phyloP scores from a whole-genome alignment of 116 monocot species.

The Cymodocea nodosa region DNA sequence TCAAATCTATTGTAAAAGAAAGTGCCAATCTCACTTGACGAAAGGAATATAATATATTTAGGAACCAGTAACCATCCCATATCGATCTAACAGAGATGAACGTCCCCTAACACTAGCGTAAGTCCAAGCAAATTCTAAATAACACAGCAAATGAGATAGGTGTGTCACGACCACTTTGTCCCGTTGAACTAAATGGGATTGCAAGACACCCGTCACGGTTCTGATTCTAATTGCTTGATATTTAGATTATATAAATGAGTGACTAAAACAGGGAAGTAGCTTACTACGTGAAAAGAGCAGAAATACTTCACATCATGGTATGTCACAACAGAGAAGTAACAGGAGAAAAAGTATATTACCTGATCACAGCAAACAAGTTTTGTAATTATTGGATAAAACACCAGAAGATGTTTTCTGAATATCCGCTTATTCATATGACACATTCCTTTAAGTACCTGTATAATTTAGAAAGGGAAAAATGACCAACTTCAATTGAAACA shows the following conservation, averaged over 20 bases:
- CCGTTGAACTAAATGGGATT: too few species aligned
- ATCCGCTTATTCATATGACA: constrained; percentile 62
- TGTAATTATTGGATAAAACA: constrained; percentile 87
- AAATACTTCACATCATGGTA: background rate
- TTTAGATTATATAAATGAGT: background rate
- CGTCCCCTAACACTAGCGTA: too few species aligned
- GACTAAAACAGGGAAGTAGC: background rate
- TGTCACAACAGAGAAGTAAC: background rate
- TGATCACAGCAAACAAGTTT: constrained; percentile 69
- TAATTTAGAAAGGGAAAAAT: background rate
- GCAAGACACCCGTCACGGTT: background rate
- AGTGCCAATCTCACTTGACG: background rate
- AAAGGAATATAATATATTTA: background rate
- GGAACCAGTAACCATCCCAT: background rate
- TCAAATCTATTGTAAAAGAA: background rate
- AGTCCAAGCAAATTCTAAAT: too few species aligned
- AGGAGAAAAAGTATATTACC: too few species aligned
- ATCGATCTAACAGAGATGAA: too few species aligned
- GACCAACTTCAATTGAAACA: background rate
- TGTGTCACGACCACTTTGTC: too few species aligned
- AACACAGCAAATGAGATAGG: too few species aligned
- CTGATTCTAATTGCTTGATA: background rate
- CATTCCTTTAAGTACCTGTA: constrained; percentile 91
- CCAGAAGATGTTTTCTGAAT: constrained; percentile 72
- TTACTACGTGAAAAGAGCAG: background rate